phyloP scores from a whole-genome alignment of 306 rosid genomes.

The Medicago ruthenica region DNA sequence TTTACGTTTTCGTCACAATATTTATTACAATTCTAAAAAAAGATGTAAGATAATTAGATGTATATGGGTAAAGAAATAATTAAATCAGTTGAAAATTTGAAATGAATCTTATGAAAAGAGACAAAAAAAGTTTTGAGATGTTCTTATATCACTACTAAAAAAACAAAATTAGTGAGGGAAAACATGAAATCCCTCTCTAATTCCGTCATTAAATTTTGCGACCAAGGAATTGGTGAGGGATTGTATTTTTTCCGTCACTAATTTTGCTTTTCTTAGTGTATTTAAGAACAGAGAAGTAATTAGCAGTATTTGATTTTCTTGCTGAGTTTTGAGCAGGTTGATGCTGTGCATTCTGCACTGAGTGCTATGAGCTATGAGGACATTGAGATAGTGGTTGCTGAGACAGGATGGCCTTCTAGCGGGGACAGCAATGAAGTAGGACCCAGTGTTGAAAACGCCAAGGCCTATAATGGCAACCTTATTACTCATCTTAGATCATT shows the following conservation, averaged over 20 bases:
- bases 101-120: neutral
- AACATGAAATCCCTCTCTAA: too few relatives aligned
- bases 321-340: constrained; percentile 60
- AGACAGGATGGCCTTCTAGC: constrained; percentile 90
- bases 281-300: neutral
- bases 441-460: constrained; percentile 79
- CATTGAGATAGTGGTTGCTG: constrained; percentile 79
- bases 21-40: too few relatives aligned
- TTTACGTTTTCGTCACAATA: neutral
- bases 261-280: too few relatives aligned
- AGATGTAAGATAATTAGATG: neutral
- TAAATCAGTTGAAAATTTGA: neutral
- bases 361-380: constrained; percentile 64
- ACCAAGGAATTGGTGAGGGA: too few relatives aligned
- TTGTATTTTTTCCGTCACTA: too few relatives aligned
- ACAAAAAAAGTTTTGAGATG: neutral
- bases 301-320: neutral
- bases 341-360: constrained; percentile 82
- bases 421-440: constrained; percentile 84
- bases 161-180: too few relatives aligned
- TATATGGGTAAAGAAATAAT: neutral
- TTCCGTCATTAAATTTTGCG: too few relatives aligned
- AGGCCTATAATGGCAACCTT: constrained; percentile 84
- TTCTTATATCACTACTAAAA: too few relatives aligned
- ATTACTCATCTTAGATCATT: constrained; percentile 80